phyloP scores from a whole-genome alignment of 164 flowering plant genomes.

The Protea cynaroides region DNA sequence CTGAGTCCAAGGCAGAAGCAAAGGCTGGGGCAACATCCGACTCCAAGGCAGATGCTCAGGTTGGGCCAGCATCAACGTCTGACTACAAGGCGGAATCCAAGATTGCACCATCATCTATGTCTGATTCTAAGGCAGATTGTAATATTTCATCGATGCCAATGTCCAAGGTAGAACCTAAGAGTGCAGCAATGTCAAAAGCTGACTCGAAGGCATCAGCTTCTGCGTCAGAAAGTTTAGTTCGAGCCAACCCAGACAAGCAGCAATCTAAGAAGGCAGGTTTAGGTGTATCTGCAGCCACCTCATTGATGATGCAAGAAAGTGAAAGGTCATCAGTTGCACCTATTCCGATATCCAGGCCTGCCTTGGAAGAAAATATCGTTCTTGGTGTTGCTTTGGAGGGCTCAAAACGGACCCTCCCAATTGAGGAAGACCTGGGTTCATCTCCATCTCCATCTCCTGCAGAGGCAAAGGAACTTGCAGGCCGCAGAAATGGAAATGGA shows the following conservation, averaged over 20 bases:
- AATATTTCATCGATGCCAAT: constrained; percentile 10
- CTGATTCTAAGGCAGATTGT: constrained; percentile 17
- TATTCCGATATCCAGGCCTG: constrained; percentile 20
- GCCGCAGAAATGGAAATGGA: constrained; percentile 32
- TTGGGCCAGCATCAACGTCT: constrained; percentile 9
- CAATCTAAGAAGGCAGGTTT: constrained; percentile 25
- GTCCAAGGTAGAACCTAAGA: constrained; percentile 14
- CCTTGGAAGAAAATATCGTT: constrained; percentile 65
- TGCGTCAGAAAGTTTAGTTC: constrained; percentile 12
- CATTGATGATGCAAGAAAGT: constrained; percentile 14
- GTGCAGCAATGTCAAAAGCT: constrained; percentile 8
- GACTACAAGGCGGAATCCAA: constrained; percentile 15
- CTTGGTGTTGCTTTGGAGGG: constrained; percentile 77
- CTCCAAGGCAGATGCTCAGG: constrained; percentile 11
- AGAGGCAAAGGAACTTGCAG: constrained; percentile 53
- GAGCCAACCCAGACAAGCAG: constrained; percentile 22
- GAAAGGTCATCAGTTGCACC: constrained; percentile 15
- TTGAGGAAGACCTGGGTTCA: constrained; percentile 57
- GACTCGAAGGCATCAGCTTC: constrained; percentile 6
- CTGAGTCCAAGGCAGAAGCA: constrained; percentile 7
- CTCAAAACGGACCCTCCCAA: constrained; percentile 73
- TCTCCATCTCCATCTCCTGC: constrained; percentile 15
- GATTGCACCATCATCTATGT: constrained; percentile 12
- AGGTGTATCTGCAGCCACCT: neutral
- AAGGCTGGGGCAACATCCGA: constrained; percentile 14